Conservation (phyloP, 108 stramenopile species). For the Nitzschia putrida region DNA sequence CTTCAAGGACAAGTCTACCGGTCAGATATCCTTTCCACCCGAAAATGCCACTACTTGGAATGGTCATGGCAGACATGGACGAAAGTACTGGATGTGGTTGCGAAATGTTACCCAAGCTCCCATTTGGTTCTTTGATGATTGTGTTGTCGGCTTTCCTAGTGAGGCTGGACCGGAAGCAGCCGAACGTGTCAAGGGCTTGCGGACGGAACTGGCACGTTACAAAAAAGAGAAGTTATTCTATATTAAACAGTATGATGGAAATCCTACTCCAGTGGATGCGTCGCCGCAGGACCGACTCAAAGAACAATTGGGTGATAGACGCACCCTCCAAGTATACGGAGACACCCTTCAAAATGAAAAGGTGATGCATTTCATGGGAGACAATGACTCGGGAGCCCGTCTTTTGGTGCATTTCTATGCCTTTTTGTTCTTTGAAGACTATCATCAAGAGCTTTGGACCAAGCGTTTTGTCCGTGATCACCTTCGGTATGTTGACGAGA, state of each 20-base stretch:
- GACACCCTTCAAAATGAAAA: conserved; percentile 65
- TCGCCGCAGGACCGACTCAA: conserved; percentile 57
- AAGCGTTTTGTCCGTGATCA: conserved; percentile 89
- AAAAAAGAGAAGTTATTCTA: conserved; percentile 48
- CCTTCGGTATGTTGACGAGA: conserved; percentile 87
- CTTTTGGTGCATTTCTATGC: conserved; percentile 90
- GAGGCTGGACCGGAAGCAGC: conserved; percentile 39
- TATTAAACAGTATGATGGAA: conserved; percentile 54
- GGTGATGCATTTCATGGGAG: conserved; percentile 71
- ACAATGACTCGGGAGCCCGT: conserved; percentile 52
- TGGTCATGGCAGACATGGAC: conserved; percentile 47
- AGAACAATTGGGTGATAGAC: conserved; percentile 62
- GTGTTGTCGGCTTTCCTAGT: conserved; percentile 67
- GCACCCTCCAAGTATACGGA: conserved; percentile 64
- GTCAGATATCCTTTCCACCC: conserved; percentile 64
- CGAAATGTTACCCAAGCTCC: conserved; percentile 13
- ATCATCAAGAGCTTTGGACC: conserved; percentile 73
- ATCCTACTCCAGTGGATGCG: conserved; percentile 71
- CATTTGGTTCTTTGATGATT: conserved; percentile 66
- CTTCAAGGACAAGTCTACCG: conserved; percentile 40
- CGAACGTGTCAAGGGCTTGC: conserved; percentile 47
- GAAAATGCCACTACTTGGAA: conserved; percentile 36
- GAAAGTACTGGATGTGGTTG: conserved; percentile 23
- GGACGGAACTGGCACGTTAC: conserved; percentile 21
- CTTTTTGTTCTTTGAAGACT: conserved; percentile 88